A percentile compares a stretch with the other conserved stretches of the same genome.
phyloP scores from a whole-genome alignment of 2,329 filamentous ascomycete species.

The Fusarium tuaranense region DNA sequence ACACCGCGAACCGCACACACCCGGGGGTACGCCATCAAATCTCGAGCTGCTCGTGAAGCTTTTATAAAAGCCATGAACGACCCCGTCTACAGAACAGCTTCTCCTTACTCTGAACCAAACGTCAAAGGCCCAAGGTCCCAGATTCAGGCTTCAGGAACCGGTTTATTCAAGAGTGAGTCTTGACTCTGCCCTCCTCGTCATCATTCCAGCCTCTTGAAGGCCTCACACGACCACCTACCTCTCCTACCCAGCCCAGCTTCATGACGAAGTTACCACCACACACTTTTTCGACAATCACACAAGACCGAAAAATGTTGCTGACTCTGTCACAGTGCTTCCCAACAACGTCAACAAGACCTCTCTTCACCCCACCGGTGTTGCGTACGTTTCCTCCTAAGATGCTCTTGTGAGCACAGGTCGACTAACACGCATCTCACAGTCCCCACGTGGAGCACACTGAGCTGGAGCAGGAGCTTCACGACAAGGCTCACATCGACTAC shows the following conservation, averaged over 20 bases:
- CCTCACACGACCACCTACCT: conserved; percentile 25
- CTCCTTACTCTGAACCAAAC: conserved; percentile 54
- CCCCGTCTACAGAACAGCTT: conserved; percentile 53
- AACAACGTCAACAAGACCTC: conserved; percentile 88
- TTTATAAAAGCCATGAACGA: conserved; percentile 57
- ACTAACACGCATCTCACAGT: conserved; percentile 60
- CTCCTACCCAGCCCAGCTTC: not conserved
- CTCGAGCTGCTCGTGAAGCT: conserved; percentile 45
- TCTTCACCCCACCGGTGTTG: conserved; percentile 90
- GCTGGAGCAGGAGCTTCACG: conserved; percentile 95
- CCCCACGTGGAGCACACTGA: conserved; percentile 92
- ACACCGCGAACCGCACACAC: conserved; percentile 41
- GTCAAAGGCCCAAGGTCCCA: conserved; percentile 56
- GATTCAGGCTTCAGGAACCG: conserved; percentile 51
- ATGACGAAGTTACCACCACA: conserved; percentile 11
- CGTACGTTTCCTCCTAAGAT: conserved; percentile 69
- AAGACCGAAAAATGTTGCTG: conserved; percentile 22
- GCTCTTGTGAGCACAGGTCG: conserved; percentile 18
- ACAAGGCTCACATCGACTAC: conserved; percentile 99
- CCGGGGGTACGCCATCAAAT: conserved; percentile 39
- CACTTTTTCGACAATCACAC: conserved; percentile 31
- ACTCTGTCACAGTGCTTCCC: conserved; percentile 59
- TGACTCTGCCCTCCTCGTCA: conserved; percentile 11
- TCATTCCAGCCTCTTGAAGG: conserved; percentile 16
- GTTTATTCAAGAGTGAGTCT: conserved; percentile 58